A percentile compares a stretch with the other conserved stretches of the same genome.
These are phyloP conservation scores for Xylaria grammica DNA, from an alignment of 495 filamentous ascomycete genomes.

Conservation along the genomic window DNA sequence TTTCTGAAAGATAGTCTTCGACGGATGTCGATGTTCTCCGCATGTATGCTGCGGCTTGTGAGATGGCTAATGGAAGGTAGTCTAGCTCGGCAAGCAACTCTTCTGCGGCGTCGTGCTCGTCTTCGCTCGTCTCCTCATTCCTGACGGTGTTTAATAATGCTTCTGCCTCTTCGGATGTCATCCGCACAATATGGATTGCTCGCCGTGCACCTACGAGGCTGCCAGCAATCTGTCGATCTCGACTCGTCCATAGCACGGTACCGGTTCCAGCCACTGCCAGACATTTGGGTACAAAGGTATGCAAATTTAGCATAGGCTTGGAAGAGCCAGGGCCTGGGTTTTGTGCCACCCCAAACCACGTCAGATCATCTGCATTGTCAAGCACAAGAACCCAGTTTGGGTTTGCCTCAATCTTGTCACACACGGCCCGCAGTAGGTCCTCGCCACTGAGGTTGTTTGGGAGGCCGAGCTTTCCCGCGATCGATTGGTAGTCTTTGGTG, in stretches of 20 bases:
- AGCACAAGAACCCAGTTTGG: constrained; percentile 44
- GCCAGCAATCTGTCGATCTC: constrained; percentile 30
- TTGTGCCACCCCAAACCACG: constrained; percentile 26
- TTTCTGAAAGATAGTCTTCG: constrained; percentile 24
- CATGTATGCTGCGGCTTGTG: constrained; percentile 37
- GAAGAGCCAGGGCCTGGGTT: constrained; percentile 7
- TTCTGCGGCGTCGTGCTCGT: neutral
- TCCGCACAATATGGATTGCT: constrained; percentile 23
- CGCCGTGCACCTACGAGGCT: constrained; percentile 19
- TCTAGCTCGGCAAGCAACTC: constrained; percentile 31
- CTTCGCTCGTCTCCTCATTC: neutral
- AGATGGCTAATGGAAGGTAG: constrained; percentile 36
- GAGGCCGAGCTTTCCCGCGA: constrained; percentile 31
- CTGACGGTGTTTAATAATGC: neutral
- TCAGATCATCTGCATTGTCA: constrained; percentile 45
- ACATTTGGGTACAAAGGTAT: constrained; percentile 24
- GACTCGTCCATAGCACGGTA: constrained; percentile 40
- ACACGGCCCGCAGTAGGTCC: constrained; percentile 16
- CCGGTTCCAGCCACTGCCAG: constrained; percentile 20
- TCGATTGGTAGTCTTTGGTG: constrained; percentile 35
- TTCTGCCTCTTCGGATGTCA: constrained; percentile 13
- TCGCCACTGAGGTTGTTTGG: constrained; percentile 23
- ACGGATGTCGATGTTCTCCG: constrained; percentile 31
- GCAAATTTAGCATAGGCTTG: neutral
- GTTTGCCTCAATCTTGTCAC: constrained; percentile 22